Conservation (phyloP, 257 asterid genomes). For the Catharanthus roseus region DNA sequence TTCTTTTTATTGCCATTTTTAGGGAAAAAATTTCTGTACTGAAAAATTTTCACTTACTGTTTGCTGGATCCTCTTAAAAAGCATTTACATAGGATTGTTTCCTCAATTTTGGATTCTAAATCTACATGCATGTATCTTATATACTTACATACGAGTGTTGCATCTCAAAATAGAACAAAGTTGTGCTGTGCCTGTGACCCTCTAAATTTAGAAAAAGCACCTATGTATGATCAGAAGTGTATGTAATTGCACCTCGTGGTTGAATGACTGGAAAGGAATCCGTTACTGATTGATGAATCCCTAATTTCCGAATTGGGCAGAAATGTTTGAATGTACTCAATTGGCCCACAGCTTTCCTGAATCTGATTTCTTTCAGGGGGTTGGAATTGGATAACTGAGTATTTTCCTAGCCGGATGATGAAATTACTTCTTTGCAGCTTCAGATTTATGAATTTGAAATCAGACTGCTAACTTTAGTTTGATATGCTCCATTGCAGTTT, state of each 20-base stretch:
- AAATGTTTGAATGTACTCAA: neutral
- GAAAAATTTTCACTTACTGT: too few relatives aligned
- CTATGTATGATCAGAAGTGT: neutral
- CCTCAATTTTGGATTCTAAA: too few relatives aligned
- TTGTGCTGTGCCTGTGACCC: neutral
- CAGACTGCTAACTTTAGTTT: slow-evolving; percentile 13
- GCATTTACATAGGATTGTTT: too few relatives aligned
- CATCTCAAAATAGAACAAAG: neutral
- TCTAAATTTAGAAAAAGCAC: neutral
- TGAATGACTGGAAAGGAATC: neutral
- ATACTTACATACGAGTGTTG: too few relatives aligned
- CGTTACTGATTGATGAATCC: neutral
- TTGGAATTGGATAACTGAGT: neutral
- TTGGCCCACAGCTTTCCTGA: neutral
- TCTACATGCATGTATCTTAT: neutral
- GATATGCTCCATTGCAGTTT: slow-evolving; percentile 33
- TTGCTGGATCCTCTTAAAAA: too few relatives aligned
- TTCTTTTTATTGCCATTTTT: too few relatives aligned
- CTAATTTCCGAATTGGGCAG: neutral
- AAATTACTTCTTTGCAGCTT: neutral
- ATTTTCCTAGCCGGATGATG: neutral
- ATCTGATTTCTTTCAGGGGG: neutral
- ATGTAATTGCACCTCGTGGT: neutral
- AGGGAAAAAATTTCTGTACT: too few relatives aligned
- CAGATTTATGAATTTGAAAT: neutral